Evolutionary conservation across 2,329 filamentous ascomycete species (phyloP), one percentile per base, ranked within the genome.

Genomic region (Colletotrichum sp.): DNA sequence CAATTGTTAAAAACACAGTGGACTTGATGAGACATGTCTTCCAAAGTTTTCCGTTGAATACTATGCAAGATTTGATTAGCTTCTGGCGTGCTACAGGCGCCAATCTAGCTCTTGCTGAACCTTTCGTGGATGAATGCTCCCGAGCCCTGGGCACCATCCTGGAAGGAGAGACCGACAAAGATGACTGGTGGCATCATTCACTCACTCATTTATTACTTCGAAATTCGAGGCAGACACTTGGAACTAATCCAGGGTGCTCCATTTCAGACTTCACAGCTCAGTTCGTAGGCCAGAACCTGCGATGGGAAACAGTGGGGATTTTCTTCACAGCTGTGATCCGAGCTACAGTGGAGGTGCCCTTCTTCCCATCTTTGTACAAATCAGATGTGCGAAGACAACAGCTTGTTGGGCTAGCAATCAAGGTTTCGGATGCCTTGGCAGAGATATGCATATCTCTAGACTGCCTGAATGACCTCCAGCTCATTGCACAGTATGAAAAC

Each of bases 161-260:
- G 43, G 43, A 48, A 48, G n/a, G 43, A 48, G 43, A 48, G 2
- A 48, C 43, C 6, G 43, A 48, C 9, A 48, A 48, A 21, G 0
- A 48, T 21, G 10, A 21, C 10, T 21, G 43, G 43, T 48, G 43
- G 43, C 43, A 48, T 48, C 43, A 48, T 48, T 48, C 43, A 21
- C 6, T 24, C 55, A 58, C 21, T 9, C 21, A 28, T 16, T 24
- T 0, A 2, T 9, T 58, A 16, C 55, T 58, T 58, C n/a, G 43
- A 13, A 48, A 48, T 4, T 48, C 43, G 4, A 48, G 43, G n/a
- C 43, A 21, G n/a, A 21, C 43, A 8, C n/a, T 48, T 21, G n/a
- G 4, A 8, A 48, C 0, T 3, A 13, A 13, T 21, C n/a, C 10
- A 21, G n/a, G n/a, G 1, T 48, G 43, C n/a, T 48, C n/a, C 0